Percentiles rank a stretch among this genome's conserved stretches.
These are phyloP conservation scores for Phytophthora melonis DNA, from an alignment of 352 stramenopile species.

Conservation along the genomic window DNA sequence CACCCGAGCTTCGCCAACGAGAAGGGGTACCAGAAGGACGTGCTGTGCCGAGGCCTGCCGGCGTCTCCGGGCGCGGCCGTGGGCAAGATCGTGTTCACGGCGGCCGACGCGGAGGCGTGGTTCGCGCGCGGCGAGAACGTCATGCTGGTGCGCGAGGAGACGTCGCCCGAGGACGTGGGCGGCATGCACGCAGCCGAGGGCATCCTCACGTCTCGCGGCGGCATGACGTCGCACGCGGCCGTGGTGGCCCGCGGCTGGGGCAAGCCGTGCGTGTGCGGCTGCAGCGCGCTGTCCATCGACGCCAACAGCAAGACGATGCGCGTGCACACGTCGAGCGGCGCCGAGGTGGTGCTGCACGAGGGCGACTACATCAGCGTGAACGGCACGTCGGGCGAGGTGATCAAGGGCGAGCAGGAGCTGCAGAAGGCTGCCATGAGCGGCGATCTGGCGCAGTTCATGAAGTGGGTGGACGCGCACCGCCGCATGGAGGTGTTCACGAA, in stretches of 20 bases:
- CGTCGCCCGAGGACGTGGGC: conserved; percentile 32
- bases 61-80: conserved; percentile 31
- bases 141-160: conserved; percentile 35
- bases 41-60: conserved; percentile 30
- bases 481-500: conserved; percentile 41
- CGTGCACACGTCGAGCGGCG: too few relatives aligned
- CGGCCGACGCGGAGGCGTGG: conserved; percentile 28
- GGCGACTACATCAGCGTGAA: too few relatives aligned
- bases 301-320: too few relatives aligned
- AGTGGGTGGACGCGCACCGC: background rate
- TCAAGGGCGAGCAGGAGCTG: too few relatives aligned
- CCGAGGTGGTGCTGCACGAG: too few relatives aligned
- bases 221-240: background rate
- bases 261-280: too few relatives aligned
- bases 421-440: too few relatives aligned
- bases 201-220: conserved; percentile 39
- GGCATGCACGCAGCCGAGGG: conserved; percentile 36
- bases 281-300: too few relatives aligned
- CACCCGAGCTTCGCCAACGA: conserved; percentile 36
- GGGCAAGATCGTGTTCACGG: conserved; percentile 40
- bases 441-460: too few relatives aligned
- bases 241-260: too few relatives aligned
- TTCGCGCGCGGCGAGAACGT: conserved; percentile 34
- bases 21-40: conserved; percentile 36
- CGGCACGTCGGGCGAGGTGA: too few relatives aligned